Percentiles rank a stretch among this genome's conserved stretches.
These are phyloP conservation scores for Ogataea wickerhamii DNA, from an alignment of 805 yeast genomes.

Conservation along the genomic window DNA sequence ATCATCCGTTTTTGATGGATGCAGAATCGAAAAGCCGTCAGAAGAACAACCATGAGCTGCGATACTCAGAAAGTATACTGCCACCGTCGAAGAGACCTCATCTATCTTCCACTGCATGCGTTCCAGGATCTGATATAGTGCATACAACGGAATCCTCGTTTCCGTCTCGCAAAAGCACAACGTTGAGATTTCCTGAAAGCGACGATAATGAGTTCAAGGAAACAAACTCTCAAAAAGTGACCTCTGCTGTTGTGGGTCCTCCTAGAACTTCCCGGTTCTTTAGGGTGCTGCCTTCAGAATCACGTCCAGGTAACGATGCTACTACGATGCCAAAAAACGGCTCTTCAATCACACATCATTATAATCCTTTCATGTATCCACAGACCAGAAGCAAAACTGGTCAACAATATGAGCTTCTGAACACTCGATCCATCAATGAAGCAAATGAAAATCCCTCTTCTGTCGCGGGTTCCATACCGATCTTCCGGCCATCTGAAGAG, in stretches of 20 bases:
- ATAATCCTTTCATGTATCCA: slow-evolving; percentile 45
- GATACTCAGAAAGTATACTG: too few relatives aligned
- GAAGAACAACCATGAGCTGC: too few relatives aligned
- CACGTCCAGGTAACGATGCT: slow-evolving; percentile 9
- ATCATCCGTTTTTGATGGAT: too few relatives aligned
- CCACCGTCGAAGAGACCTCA: too few relatives aligned
- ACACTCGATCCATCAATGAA: slow-evolving; percentile 21
- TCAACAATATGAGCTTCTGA: slow-evolving; percentile 38
- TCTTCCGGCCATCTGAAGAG: slow-evolving; percentile 48
- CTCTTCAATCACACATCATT: slow-evolving; percentile 28
- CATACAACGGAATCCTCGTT: too few relatives aligned
- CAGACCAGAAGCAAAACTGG: slow-evolving; percentile 43
- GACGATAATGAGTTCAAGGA: background rate
- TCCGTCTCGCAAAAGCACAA: too few relatives aligned
- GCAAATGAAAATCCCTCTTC: slow-evolving; percentile 3
- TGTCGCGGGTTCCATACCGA: slow-evolving; percentile 41
- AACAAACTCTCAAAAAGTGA: background rate
- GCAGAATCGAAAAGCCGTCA: too few relatives aligned
- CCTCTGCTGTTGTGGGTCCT: slow-evolving; percentile 8
- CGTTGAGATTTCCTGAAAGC: background rate
- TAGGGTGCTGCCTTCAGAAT: slow-evolving; percentile 18
- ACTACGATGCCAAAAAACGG: slow-evolving; percentile 6
- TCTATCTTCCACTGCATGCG: too few relatives aligned
- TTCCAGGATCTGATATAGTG: too few relatives aligned
- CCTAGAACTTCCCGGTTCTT: slow-evolving; percentile 29